Percentiles rank a stretch among this genome's conserved stretches.
phyloP scores from a whole-genome alignment of 164 flowering plant genomes.

The Umbilicus rupestris region DNA sequence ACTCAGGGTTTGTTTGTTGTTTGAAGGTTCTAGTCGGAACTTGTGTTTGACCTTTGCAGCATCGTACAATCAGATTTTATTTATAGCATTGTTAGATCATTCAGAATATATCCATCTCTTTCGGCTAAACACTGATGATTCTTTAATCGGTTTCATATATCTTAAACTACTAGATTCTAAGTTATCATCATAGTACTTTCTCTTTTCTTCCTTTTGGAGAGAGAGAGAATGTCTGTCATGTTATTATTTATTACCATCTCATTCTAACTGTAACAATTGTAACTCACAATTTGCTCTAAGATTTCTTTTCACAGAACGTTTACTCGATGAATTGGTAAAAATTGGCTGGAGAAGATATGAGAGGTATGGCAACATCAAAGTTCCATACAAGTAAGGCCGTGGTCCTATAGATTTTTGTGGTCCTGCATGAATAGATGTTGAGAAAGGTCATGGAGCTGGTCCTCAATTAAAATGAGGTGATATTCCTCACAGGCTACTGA shows the following conservation, averaged over 20 bases:
- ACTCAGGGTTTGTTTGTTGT: not conserved
- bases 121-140: not conserved
- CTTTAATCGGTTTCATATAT: not conserved
- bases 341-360: not conserved
- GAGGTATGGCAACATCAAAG: not conserved
- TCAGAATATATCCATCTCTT: not conserved
- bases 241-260: not conserved
- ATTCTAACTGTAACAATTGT: not conserved
- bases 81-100: not conserved
- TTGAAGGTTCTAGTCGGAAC: not conserved
- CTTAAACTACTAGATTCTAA: not conserved
- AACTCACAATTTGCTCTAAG: not conserved
- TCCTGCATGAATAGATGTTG: not conserved
- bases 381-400: not conserved
- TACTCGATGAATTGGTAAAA: not conserved
- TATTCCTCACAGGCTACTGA: slow-evolving; percentile 2
- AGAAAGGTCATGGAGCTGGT: not conserved
- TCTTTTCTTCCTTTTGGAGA: not conserved
- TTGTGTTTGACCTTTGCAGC: not conserved
- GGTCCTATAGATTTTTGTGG: not conserved
- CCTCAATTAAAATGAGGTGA: not conserved
- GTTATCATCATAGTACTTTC: not conserved
- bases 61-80: not conserved
- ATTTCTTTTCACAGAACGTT: not conserved
- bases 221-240: not conserved